Percentiles rank a stretch among this genome's conserved stretches.
Conservation (phyloP, 176 grass and related monocot species). For the Microstegium vimineum region DNA sequence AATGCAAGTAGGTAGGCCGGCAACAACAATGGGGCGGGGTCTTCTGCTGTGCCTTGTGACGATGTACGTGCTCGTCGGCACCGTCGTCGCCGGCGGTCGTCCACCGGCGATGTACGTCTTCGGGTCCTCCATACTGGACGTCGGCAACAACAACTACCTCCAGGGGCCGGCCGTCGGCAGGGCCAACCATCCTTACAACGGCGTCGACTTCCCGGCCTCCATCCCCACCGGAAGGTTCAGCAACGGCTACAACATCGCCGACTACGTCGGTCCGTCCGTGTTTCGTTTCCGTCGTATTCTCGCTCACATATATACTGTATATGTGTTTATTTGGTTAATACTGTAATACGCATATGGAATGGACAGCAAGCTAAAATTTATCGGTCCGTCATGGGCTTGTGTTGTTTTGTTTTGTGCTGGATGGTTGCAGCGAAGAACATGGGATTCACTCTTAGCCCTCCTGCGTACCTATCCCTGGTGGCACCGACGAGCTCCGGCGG, state of each 20-base stretch:
- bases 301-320: too few relatives aligned
- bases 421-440: slow-evolving; percentile 21
- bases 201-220: slow-evolving; percentile 37
- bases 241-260: slow-evolving; percentile 48
- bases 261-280: slow-evolving; percentile 31
- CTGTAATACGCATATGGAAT: background rate
- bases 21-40: background rate
- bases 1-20: background rate
- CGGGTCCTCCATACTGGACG: slow-evolving; percentile 38
- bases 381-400: too few relatives aligned
- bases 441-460: slow-evolving; percentile 28
- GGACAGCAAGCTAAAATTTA: background rate
- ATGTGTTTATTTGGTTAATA: too few relatives aligned
- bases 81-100: background rate
- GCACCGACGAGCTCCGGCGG: background rate
- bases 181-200: slow-evolving; percentile 31
- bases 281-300: background rate
- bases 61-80: background rate
- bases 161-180: background rate
- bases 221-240: slow-evolving; percentile 51
- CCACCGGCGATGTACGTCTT: slow-evolving; percentile 42
- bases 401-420: background rate
- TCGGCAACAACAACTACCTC: slow-evolving; percentile 48
- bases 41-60: background rate
- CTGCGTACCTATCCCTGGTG: slow-evolving; percentile 24